phyloP scores from a whole-genome alignment of 2,329 filamentous ascomycete species.

The Taxawa tesnikishii region DNA sequence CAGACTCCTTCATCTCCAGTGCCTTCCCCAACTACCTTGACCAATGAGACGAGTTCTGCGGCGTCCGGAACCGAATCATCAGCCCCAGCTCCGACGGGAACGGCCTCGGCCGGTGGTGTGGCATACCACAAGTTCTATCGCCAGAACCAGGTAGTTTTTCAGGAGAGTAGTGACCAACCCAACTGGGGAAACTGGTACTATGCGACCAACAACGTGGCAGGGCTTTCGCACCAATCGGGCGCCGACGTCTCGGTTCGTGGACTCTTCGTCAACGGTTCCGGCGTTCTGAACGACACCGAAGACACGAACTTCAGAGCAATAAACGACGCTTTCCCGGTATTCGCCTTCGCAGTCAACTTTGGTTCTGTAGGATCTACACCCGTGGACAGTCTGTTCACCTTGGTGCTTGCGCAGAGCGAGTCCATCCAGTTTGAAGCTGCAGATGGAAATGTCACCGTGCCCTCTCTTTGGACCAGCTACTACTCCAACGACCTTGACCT shows the following conservation, averaged over 20 bases:
- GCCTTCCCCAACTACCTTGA: background rate
- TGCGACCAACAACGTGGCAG: conserved; percentile 29
- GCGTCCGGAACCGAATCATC: background rate
- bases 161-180: conserved; percentile 33
- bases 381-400: conserved; percentile 32
- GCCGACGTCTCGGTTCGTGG: conserved; percentile 32
- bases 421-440: conserved; percentile 40
- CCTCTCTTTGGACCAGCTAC: conserved; percentile 41
- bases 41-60: too few relatives aligned
- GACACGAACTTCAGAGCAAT: conserved; percentile 38
- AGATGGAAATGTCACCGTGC: conserved; percentile 21
- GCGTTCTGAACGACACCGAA: conserved; percentile 29
- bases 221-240: conserved; percentile 36
- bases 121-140: conserved; percentile 17
- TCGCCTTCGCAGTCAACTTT: conserved; percentile 39
- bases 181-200: conserved; percentile 45
- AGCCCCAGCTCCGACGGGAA: background rate
- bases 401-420: conserved; percentile 37
- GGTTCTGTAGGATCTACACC: conserved; percentile 27
- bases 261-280: conserved; percentile 28
- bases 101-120: conserved; percentile 7
- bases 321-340: conserved; percentile 36
- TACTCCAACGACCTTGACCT: conserved; percentile 32
- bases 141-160: conserved; percentile 25
- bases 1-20: background rate